phyloP scores from a whole-genome alignment of 768 basidiomycete species.

The Amanita polypyramis region DNA sequence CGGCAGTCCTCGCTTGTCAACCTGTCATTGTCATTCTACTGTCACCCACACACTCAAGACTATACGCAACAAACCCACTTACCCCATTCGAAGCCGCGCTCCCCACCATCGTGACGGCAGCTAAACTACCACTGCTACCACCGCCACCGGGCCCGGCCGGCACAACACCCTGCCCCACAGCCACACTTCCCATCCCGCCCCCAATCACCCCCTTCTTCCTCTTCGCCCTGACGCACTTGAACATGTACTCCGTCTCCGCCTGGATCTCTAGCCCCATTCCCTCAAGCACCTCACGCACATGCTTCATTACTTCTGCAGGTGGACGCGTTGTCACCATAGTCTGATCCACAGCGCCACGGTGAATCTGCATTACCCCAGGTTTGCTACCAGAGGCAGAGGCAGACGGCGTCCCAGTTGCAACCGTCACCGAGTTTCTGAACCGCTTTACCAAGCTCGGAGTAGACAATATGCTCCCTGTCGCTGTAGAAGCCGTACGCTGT shows the following conservation, averaged over 20 bases:
- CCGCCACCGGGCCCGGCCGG: conserved; percentile 15
- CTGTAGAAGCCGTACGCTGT: conserved; percentile 32
- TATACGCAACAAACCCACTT: conserved; percentile 22
- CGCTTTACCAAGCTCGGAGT: conserved; percentile 36
- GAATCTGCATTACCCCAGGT: conserved; percentile 57
- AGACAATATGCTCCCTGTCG: conserved; percentile 29
- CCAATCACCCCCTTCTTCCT: conserved; percentile 47
- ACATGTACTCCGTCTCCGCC: conserved; percentile 85
- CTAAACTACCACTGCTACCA: conserved; percentile 33
- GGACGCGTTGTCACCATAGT: conserved; percentile 75
- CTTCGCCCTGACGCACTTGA: conserved; percentile 75
- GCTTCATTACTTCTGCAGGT: conserved; percentile 82
- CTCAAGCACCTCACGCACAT: conserved; percentile 69
- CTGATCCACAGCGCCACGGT: conserved; percentile 90
- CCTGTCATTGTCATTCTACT: conserved; percentile 30
- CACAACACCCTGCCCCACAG: too few relatives aligned
- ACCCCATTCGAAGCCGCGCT: conserved; percentile 84
- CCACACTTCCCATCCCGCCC: conserved; percentile 21
- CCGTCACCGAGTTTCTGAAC: conserved; percentile 41
- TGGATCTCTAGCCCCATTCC: conserved; percentile 88
- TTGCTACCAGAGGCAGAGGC: conserved; percentile 18
- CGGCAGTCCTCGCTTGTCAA: conserved; percentile 84
- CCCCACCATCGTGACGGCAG: conserved; percentile 70
- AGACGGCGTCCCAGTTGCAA: conserved; percentile 14
- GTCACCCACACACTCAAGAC: neutral